Evolutionary conservation across 768 basidiomycete species (phyloP).

Genomic region (Leccinum sublutescens): DNA sequence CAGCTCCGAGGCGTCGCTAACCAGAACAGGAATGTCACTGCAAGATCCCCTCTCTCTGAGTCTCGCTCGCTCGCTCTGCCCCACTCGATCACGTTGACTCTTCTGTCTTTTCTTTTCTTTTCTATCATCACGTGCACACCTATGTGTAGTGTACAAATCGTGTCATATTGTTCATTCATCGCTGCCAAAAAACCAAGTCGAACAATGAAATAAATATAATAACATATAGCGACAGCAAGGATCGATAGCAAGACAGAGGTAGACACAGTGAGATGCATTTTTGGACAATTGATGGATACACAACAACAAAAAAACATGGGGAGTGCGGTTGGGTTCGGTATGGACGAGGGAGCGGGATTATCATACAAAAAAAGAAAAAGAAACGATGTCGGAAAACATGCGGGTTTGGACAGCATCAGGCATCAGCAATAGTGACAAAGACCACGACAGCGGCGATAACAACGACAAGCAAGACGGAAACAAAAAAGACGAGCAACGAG

Average conservation of each 20-base stretch:
- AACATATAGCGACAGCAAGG: not conserved
- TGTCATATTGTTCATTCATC: not conserved
- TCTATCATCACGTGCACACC: not conserved
- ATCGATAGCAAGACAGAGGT: not conserved
- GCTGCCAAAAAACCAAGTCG: not conserved
- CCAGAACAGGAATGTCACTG: not conserved
- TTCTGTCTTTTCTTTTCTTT: not conserved
- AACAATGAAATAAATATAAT: not conserved
- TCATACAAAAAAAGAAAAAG: not conserved
- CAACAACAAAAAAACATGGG: not conserved
- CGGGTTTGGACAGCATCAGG: not conserved
- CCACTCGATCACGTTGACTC: no score
- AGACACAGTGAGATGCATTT: not conserved
- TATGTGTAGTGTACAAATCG: not conserved
- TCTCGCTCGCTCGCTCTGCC: not conserved
- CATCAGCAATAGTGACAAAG: not conserved
- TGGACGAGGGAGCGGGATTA: not conserved
- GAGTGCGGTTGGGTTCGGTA: not conserved
- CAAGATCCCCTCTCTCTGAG: not conserved
- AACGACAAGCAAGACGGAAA: not conserved
- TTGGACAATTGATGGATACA: not conserved
- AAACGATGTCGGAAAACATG: not conserved
- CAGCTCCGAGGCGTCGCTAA: slow-evolving; percentile 25
- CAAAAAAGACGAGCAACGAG: not conserved
- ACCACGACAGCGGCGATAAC: not conserved